phyloP scores from a whole-genome alignment of 2,329 filamentous ascomycete species.

The Plectosphaerella plurivora region DNA sequence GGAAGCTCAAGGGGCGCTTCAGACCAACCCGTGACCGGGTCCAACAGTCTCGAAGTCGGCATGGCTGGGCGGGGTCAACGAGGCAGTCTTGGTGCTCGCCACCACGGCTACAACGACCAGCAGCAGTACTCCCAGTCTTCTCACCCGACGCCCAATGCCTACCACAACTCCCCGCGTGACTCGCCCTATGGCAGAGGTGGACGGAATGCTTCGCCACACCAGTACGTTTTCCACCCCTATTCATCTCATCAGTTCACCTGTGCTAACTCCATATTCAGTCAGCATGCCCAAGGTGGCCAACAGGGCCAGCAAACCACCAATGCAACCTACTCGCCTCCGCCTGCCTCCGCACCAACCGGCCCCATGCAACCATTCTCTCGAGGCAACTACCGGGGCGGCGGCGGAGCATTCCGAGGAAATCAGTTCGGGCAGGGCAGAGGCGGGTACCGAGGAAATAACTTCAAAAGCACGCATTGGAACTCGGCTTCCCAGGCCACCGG shows the following conservation, averaged over 20 bases:
- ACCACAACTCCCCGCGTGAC: conserved; percentile 58
- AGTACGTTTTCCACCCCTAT: conserved; percentile 14
- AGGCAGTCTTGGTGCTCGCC: conserved; percentile 20
- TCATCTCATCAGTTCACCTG: background rate
- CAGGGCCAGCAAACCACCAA: conserved; percentile 51
- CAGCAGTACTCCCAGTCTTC: conserved; percentile 54
- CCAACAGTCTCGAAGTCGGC: conserved; percentile 28
- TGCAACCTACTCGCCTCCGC: conserved; percentile 37
- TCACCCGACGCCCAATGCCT: conserved; percentile 48
- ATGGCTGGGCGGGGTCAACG: conserved; percentile 27
- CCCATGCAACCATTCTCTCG: conserved; percentile 50
- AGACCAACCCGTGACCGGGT: conserved; percentile 21
- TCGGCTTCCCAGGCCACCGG: conserved; percentile 38
- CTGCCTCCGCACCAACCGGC: conserved; percentile 53
- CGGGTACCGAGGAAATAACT: conserved; percentile 55
- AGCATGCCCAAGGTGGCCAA: conserved; percentile 55
- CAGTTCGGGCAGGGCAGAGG: conserved; percentile 48
- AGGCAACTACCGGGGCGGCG: conserved; percentile 40
- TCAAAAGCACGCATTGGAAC: conserved; percentile 68
- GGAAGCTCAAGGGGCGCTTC: conserved; percentile 5
- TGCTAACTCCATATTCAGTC: conserved; percentile 35
- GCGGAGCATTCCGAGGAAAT: conserved; percentile 55
- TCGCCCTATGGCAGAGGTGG: conserved; percentile 56
- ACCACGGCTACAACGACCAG: conserved; percentile 26
- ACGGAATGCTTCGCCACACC: conserved; percentile 37